Conservation (phyloP, 2,329 filamentous ascomycete species). For the Fusarium mangiferae region DNA sequence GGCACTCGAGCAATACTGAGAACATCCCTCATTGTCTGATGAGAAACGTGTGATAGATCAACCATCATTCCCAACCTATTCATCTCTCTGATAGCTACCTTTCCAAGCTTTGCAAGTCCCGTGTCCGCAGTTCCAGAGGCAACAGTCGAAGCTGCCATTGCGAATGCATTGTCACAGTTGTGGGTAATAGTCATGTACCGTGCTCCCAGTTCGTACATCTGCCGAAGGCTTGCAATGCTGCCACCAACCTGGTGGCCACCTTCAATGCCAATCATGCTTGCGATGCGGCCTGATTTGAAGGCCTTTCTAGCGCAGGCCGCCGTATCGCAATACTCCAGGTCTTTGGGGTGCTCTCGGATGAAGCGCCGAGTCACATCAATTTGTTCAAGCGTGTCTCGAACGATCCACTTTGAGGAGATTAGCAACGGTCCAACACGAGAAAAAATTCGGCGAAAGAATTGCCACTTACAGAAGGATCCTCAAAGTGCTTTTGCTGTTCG, state of each 20-base stretch:
- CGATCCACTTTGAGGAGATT: constrained; percentile 17
- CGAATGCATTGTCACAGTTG: constrained; percentile 49
- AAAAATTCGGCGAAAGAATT: neutral
- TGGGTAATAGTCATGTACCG: constrained; percentile 52
- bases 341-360: constrained; percentile 39
- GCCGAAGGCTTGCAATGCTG: constrained; percentile 48
- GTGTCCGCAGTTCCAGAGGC: constrained; percentile 36
- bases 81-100: constrained; percentile 48
- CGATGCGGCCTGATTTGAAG: constrained; percentile 47
- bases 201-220: constrained; percentile 50
- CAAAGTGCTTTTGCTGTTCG: constrained; percentile 36
- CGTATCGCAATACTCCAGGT: constrained; percentile 43
- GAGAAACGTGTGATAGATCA: constrained; percentile 47
- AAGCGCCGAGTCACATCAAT: constrained; percentile 49
- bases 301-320: constrained; percentile 42
- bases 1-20: constrained; percentile 42
- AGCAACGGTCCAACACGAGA: neutral
- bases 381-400: constrained; percentile 43
- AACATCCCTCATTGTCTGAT: constrained; percentile 47
- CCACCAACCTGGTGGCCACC: constrained; percentile 50
- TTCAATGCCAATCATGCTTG: constrained; percentile 53
- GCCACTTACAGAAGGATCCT: constrained; percentile 38
- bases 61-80: constrained; percentile 51
- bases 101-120: constrained; percentile 43
- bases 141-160: constrained; percentile 46